These are phyloP conservation scores for Aeschynomene evenia DNA, from an alignment of 306 rosid species.

Conservation along the genomic window DNA sequence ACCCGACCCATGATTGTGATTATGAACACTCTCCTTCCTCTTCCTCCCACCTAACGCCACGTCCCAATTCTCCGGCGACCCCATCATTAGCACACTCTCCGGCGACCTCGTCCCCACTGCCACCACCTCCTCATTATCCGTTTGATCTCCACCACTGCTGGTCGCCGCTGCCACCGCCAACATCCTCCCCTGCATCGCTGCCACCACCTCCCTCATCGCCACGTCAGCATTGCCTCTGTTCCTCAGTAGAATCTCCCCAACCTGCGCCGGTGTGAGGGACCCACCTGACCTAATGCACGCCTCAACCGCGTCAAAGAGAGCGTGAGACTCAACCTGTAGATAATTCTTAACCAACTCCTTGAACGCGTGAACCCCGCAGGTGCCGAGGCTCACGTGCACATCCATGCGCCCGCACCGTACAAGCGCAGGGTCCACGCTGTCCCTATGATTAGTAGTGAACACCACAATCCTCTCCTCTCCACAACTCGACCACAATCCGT, in stretches of 20 bases:
- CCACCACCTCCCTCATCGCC: slow-evolving; percentile 69
- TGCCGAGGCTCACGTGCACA: slow-evolving; percentile 75
- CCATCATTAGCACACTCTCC: slow-evolving; percentile 71
- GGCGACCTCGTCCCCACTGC: slow-evolving; percentile 54
- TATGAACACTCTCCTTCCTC: slow-evolving; percentile 41
- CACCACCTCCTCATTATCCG: slow-evolving; percentile 40
- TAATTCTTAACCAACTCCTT: slow-evolving; percentile 58
- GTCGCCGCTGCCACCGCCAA: slow-evolving; percentile 23
- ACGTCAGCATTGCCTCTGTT: slow-evolving; percentile 54
- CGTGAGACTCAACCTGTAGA: slow-evolving; percentile 54
- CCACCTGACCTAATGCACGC: slow-evolving; percentile 62
- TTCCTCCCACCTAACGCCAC: slow-evolving; percentile 46
- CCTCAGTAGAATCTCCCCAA: slow-evolving; percentile 72
- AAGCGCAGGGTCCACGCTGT: slow-evolving; percentile 75
- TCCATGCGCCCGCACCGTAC: slow-evolving; percentile 90
- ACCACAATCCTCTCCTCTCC: slow-evolving; percentile 83
- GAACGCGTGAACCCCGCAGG: slow-evolving; percentile 75
- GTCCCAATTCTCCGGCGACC: slow-evolving; percentile 82
- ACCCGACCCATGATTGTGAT: slow-evolving; percentile 18
- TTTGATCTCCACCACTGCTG: slow-evolving; percentile 28
- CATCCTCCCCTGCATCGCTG: slow-evolving; percentile 62
- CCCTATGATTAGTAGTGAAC: slow-evolving; percentile 72
- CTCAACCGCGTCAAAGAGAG: slow-evolving; percentile 60
- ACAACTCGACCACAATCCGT: slow-evolving; percentile 86
- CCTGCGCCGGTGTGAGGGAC: slow-evolving; percentile 80